A percentile compares a stretch with the other conserved stretches of the same genome.
phyloP scores from a whole-genome alignment of 2,329 filamentous ascomycete genomes.

The Diaporthe velutina region DNA sequence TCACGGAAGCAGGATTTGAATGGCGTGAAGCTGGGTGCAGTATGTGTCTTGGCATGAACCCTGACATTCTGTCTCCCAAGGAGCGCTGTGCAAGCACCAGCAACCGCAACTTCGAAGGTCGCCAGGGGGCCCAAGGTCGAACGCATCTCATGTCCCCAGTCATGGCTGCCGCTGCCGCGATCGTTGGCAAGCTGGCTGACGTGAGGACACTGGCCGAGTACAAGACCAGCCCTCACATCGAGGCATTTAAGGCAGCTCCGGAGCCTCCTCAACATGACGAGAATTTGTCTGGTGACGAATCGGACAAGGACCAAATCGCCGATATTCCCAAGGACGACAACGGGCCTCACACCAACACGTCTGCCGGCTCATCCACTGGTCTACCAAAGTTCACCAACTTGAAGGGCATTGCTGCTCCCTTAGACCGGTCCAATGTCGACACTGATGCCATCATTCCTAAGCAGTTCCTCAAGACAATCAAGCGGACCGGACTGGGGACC shows the following conservation, averaged over 20 bases:
- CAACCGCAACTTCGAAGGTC: constrained; percentile 97
- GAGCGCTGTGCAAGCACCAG: constrained; percentile 96
- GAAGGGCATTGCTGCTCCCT: constrained; percentile 87
- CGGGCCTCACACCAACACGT: constrained; percentile 73
- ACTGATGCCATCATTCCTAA: constrained; percentile 99
- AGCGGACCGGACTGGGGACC: constrained; percentile 90
- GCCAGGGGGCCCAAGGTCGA: constrained; percentile 90
- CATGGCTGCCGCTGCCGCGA: constrained; percentile 93
- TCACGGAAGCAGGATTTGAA: constrained; percentile 92
- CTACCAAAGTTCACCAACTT: constrained; percentile 87
- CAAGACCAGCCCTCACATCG: constrained; percentile 70
- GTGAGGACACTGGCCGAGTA: constrained; percentile 82
- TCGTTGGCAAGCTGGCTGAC: constrained; percentile 92
- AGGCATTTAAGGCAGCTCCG: constrained; percentile 60
- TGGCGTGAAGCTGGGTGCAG: constrained; percentile 99
- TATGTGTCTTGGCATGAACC: constrained; percentile 99
- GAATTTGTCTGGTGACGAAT: constrained; percentile 62
- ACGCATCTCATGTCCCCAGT: constrained; percentile 98
- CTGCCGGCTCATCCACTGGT: constrained; percentile 66
- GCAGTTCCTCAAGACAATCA: constrained; percentile 99
- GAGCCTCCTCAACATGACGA: constrained; percentile 66
- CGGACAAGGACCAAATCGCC: constrained; percentile 64
- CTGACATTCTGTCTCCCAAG: constrained; percentile 91
- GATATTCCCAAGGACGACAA: constrained; percentile 74
- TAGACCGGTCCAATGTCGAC: constrained; percentile 92